Base-by-base conservation (phyloP, 164 flowering plant genomes). In the Buxus sempervirens region DNA sequence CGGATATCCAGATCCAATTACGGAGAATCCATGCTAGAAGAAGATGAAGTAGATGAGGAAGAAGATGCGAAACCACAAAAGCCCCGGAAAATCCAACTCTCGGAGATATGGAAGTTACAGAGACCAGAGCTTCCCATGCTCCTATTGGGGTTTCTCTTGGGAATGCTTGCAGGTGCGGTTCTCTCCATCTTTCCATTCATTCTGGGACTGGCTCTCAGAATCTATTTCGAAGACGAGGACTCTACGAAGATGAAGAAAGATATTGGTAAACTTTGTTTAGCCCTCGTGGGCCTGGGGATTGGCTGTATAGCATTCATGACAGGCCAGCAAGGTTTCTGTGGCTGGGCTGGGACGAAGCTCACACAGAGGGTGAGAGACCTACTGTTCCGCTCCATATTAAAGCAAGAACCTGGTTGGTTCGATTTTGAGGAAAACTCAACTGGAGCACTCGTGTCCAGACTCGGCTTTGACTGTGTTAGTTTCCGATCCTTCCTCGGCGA, bases 371-470 rank as follows among this genome's bases (percentile, higher is more conserved):
- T 85, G 8, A 75, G 92, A 65, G 67, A 78, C n/a, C 77, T 76
- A 25, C 61, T 86, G 24, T 87, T 89, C 70, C 76, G 67, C 22
- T 80, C 96, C 18, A 86, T 87, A 58, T 71, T 89, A 14, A 84
- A 70, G 54, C 96, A 89, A 77, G 92, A 89, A 59, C 91, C 91
- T 0, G 90, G 96, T 38, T 89, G 96, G 90, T 90, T 90, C 27
- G 92, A 88, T 74, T 72, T 79, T 25, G 81, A 79, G 2, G 86
- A 90, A 60, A 90, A 90, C 59, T 86, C 90, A 9, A 79, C 80
- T 5, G 92, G 89, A 48, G 62, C 82, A 4, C 90, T 88, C 16
- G 82, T 86, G 23, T 86, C 90, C 15, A 82, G 80, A 75, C 87
- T 88, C 48, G 81, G 90, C 2, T 64, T 70, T 27, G 90, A 88